phyloP scores from a whole-genome alignment of 768 basidiomycete genomes.

The Mrakia frigida region DNA sequence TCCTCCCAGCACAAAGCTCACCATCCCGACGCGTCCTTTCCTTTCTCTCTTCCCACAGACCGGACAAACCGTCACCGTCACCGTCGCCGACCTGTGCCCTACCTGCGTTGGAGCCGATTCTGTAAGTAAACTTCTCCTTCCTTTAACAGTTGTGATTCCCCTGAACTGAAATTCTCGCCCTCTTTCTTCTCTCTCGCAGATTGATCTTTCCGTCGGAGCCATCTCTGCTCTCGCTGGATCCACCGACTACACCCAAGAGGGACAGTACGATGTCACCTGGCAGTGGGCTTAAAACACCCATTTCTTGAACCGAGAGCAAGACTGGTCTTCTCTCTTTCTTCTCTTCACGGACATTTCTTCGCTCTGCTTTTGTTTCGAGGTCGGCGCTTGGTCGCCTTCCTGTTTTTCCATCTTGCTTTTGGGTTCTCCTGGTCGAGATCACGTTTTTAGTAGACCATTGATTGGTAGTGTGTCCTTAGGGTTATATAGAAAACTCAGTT shows the following conservation, averaged over 20 bases:
- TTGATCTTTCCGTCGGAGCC: conserved; percentile 54
- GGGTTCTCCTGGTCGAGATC: too few relatives aligned
- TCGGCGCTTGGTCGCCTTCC: too few relatives aligned
- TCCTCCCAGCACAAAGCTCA: neutral
- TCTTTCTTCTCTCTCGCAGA: conserved; percentile 36
- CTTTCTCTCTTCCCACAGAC: conserved; percentile 50
- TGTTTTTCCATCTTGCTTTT: too few relatives aligned
- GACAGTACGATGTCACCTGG: conserved; percentile 47
- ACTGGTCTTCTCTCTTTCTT: neutral
- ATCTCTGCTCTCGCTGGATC: conserved; percentile 56
- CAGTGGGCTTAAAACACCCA: conserved; percentile 4
- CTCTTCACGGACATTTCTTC: too few relatives aligned
- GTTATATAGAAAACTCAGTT: too few relatives aligned
- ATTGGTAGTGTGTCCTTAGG: too few relatives aligned
- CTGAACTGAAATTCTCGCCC: neutral
- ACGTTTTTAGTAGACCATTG: too few relatives aligned
- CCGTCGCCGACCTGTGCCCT: conserved; percentile 67
- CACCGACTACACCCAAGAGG: conserved; percentile 45
- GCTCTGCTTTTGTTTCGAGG: too few relatives aligned
- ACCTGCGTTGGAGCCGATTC: conserved; percentile 63
- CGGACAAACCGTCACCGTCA: conserved; percentile 58
- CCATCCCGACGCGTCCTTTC: too few relatives aligned
- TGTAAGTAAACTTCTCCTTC: neutral
- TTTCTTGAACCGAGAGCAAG: neutral
- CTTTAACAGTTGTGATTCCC: neutral